Percentiles rank a stretch among this genome's conserved stretches.
These are phyloP conservation scores for Kwoniella newhampshirensis DNA, from an alignment of 768 basidiomycete species.

Conservation along the genomic window DNA sequence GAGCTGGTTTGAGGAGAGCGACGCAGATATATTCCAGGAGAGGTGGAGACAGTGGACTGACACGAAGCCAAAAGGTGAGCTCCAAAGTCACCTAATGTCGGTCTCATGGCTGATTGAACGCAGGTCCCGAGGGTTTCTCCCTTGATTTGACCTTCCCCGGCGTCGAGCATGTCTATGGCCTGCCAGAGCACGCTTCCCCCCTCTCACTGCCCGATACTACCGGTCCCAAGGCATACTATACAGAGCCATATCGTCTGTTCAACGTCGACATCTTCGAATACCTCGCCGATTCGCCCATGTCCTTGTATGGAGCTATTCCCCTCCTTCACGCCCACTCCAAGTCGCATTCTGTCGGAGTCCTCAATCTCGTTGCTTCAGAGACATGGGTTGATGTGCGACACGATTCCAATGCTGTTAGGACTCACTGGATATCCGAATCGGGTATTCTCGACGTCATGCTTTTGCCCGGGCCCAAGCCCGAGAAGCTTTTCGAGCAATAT, in stretches of 20 bases:
- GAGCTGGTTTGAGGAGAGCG: conserved; percentile 84
- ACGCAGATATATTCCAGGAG: conserved; percentile 89
- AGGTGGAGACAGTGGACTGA: conserved; percentile 83
- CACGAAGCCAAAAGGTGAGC: conserved; percentile 85
- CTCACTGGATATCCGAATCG: conserved; percentile 97
- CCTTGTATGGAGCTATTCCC: conserved; percentile 88
- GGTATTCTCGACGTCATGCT: conserved; percentile 93
- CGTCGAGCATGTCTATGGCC: conserved; percentile 87
- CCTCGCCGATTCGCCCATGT: conserved; percentile 62
- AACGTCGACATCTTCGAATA: conserved; percentile 98
- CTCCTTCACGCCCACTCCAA: conserved; percentile 88
- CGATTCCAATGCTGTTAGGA: conserved; percentile 60
- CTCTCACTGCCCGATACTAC: conserved; percentile 80
- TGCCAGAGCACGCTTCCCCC: conserved; percentile 91
- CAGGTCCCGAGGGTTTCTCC: conserved; percentile 91
- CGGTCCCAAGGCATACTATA: conserved; percentile 69
- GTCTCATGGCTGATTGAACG: neutral
- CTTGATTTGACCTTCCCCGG: conserved; percentile 91
- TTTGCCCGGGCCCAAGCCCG: conserved; percentile 83
- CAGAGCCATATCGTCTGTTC: conserved; percentile 90
- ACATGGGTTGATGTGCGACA: conserved; percentile 92
- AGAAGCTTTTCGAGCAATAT: conserved; percentile 82
- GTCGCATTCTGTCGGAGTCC: conserved; percentile 83
- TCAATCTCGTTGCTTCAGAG: conserved; percentile 84
- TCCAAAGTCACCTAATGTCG: neutral